Conservation (phyloP, 495 filamentous ascomycete species). For the Acidiella bohemica region DNA sequence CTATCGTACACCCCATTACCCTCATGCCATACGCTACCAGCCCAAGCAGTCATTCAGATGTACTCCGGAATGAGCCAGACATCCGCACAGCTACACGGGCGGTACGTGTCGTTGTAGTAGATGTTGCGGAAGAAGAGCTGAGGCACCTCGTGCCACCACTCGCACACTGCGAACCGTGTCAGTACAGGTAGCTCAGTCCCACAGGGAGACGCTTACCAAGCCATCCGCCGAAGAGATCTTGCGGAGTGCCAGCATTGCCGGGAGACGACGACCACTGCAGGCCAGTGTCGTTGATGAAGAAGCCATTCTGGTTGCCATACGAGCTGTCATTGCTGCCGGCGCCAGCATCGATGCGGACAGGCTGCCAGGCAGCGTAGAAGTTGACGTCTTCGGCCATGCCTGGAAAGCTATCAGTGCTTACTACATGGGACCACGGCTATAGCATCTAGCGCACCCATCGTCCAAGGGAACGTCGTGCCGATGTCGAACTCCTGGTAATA, state of each 20-base stretch:
- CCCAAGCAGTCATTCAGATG: no score
- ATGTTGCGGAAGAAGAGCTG: conserved; percentile 10
- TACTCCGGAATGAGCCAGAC: conserved; percentile 10
- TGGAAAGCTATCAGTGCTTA: not conserved
- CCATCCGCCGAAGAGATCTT: conserved; percentile 6
- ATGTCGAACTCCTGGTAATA: conserved; percentile 1
- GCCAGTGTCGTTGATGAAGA: conserved; percentile 11
- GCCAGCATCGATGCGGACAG: conserved; percentile 4
- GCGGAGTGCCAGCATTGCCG: not conserved
- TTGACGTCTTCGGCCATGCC: conserved; percentile 1
- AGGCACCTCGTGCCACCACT: conserved; percentile 7
- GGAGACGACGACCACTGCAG: conserved; percentile 6
- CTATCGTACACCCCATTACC: no score
- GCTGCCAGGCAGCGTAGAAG: conserved; percentile 8
- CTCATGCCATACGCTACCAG: no score
- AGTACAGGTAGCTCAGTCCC: not conserved
- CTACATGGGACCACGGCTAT: not conserved
- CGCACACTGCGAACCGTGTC: conserved; percentile 2
- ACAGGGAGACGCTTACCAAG: not conserved
- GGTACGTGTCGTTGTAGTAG: not conserved
- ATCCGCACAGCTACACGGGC: conserved; percentile 8
- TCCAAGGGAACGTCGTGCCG: conserved; percentile 1
- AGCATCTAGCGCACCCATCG: not conserved
- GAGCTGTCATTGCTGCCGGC: not conserved
- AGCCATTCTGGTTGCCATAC: conserved; percentile 1